phyloP scores from a whole-genome alignment of 2,329 filamentous ascomycete genomes.

The Calycina marina region DNA sequence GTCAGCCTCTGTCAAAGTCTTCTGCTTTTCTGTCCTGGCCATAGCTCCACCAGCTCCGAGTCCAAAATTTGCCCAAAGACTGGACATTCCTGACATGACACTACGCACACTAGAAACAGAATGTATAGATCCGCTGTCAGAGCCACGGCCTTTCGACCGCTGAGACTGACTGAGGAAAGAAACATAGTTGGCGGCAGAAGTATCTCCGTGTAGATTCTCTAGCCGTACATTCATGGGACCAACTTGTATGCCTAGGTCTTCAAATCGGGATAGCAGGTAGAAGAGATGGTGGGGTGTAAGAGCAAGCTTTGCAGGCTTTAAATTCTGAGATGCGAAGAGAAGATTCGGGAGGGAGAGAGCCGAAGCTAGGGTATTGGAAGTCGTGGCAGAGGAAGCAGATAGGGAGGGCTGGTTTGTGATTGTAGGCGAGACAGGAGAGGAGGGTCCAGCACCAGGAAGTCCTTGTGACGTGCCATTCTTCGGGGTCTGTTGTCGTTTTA shows the following conservation, averaged over 20 bases:
- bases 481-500: conserved; percentile 53
- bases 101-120: conserved; percentile 94
- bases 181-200: conserved; percentile 80
- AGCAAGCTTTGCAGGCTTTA: conserved; percentile 83
- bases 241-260: conserved; percentile 79
- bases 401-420: conserved; percentile 48
- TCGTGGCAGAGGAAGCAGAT: conserved; percentile 39
- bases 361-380: conserved; percentile 62
- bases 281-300: conserved; percentile 94
- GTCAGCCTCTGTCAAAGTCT: conserved; percentile 70
- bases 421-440: conserved; percentile 27
- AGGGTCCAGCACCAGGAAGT: conserved; percentile 39
- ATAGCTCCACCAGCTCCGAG: conserved; percentile 65
- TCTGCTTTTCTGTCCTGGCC: conserved; percentile 79
- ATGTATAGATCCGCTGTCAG: conserved; percentile 81
- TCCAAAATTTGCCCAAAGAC: conserved; percentile 79
- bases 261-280: conserved; percentile 88
- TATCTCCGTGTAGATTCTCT: conserved; percentile 84
- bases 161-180: conserved; percentile 83
- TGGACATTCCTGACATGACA: conserved; percentile 93
- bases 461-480: conserved; percentile 58
- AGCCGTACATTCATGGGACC: conserved; percentile 93
- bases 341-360: conserved; percentile 78
- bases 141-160: conserved; percentile 61
- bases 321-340: conserved; percentile 67